Evolutionary conservation across 1,284 basidiomycete species (phyloP), one percentile per base, ranked within the genome.

Genomic region (Acaromyces ingoldii): DNA sequence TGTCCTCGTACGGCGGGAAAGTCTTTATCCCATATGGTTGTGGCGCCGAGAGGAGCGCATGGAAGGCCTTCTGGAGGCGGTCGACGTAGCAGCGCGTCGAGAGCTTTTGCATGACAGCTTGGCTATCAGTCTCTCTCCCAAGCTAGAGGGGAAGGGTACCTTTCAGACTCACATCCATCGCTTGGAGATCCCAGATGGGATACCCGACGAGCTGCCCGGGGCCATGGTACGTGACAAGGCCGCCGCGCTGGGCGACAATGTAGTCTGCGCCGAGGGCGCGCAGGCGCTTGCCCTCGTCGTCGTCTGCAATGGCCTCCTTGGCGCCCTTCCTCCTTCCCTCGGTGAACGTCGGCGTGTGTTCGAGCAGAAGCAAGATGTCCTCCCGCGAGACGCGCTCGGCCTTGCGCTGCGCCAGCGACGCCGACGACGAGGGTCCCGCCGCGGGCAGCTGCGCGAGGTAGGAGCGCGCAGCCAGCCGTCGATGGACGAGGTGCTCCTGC

Each of bases 191-290:
- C 39, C 97, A 80, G 46, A 97, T 82, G 1, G 91, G 90, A 72
- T 99, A 99, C 29, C 91, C 95, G 11, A 96, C 88, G 58, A 99
- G 80, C 77, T 99, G 95, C 2, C 95, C 95, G 0, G 93, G 93
- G 0, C 95, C 95, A 76, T 99, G 95, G 76, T 91, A 99, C 1
- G 95, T 99, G 51, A 91, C 82, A 76, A 96, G 86, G 1, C 93
- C 93, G 9, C 93, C 93, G 55, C 95, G 82, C 58, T 84, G 82
- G 1, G 91, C 86, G 29, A 83, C 79, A 34, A 87, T 82, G 72
- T 93, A 93, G 70, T 93, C 89, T 0, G 93, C 92, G 15, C 92
- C 91, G 22, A 91, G 80, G 13, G 78, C 78, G 7, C 80, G 82
- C 25, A 95, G 79, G 43, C 88, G 83, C 33, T 76, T 71, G 31